Evolutionary conservation across 345 rosid genomes (phyloP).

Genomic region (Corymbia maculata): DNA sequence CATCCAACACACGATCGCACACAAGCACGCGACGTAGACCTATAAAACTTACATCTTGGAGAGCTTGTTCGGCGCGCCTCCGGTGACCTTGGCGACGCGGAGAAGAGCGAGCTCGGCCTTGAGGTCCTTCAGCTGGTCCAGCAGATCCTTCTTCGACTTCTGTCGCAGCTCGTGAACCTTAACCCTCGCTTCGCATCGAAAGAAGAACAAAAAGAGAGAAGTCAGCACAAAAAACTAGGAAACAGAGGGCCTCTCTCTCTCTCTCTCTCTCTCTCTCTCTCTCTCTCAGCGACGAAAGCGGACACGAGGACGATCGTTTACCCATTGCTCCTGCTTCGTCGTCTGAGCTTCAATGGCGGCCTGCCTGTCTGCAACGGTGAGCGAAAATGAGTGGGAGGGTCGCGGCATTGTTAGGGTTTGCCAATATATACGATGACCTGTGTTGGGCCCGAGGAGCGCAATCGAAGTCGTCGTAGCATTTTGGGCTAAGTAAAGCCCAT

Average conservation of each 20-base stretch:
- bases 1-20: background rate
- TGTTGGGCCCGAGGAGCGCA: background rate
- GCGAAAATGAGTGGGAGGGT: background rate
- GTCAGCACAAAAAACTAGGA: background rate
- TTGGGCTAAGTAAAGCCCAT: background rate
- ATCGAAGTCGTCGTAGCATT: background rate
- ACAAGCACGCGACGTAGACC: background rate
- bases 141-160: conserved; percentile 43
- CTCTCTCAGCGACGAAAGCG: background rate
- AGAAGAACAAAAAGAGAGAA: background rate
- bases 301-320: background rate
- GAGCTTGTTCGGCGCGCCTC: conserved; percentile 67
- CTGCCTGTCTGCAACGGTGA: background rate
- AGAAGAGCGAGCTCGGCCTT: conserved; percentile 63
- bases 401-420: rapidly evolving
- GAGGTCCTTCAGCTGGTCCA: conserved; percentile 50
- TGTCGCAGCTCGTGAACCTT: conserved; percentile 70
- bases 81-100: conserved; percentile 67
- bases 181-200: conserved; percentile 33
- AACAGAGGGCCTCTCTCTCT: background rate
- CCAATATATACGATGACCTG: background rate
- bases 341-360: background rate
- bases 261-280: background rate
- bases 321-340: conserved; percentile 9
- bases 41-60: conserved; percentile 41